Conservation (phyloP, 768 basidiomycete species). For the Podaxis sp. region DNA sequence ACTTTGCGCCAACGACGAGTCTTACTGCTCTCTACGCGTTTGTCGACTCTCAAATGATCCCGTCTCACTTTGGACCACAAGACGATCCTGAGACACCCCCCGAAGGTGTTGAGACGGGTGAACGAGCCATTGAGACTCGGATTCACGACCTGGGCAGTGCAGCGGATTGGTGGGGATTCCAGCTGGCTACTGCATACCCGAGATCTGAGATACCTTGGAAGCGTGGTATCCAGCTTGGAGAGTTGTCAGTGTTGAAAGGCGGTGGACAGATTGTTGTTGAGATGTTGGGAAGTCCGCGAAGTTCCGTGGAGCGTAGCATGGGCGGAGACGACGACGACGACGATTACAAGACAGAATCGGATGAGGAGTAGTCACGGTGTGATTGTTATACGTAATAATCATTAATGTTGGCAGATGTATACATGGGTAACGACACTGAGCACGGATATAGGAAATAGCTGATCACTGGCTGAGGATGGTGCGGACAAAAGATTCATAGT, state of each 20-base stretch:
- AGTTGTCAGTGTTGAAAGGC: conserved; percentile 46
- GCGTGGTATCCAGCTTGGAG: conserved; percentile 31
- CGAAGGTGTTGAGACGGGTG: conserved; percentile 30
- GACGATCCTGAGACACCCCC: conserved; percentile 42
- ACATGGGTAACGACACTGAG: background rate
- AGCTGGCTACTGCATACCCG: conserved; percentile 66
- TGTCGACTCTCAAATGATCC: conserved; percentile 60
- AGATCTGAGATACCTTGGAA: conserved; percentile 56
- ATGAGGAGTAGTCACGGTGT: conserved; percentile 5
- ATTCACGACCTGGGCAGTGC: conserved; percentile 16
- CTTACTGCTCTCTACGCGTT: conserved; percentile 68
- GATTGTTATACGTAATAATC: conserved; percentile 6
- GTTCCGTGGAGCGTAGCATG: background rate
- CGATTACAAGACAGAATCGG: conserved; percentile 54
- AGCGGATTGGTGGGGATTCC: conserved; percentile 71
- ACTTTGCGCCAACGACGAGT: conserved; percentile 44
- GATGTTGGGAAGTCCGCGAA: conserved; percentile 23
- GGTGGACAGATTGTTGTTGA: conserved; percentile 67
- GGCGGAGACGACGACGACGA: conserved; percentile 38
- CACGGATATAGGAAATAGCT: background rate
- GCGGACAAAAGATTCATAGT: conserved; percentile 96
- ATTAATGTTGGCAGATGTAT: conserved; percentile 4
- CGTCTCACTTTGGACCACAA: conserved; percentile 29
- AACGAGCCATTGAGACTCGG: conserved; percentile 29
- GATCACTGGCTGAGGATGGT: conserved; percentile 83